Evolutionary conservation across 192 early-diverging fungal species (phyloP).

Genomic region (Coemansia sp.): DNA sequence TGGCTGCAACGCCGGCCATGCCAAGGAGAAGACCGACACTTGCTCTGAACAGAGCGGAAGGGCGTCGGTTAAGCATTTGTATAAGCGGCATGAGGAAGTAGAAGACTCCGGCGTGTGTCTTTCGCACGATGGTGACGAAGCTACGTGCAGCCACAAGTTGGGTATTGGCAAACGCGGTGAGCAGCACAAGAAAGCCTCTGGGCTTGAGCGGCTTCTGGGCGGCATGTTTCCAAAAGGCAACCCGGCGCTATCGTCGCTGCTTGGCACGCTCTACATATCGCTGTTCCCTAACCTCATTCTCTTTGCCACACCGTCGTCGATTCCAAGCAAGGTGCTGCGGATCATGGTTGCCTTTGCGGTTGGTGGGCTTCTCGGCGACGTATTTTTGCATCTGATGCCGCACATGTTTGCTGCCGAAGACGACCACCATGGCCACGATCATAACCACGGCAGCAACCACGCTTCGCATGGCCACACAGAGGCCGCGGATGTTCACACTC

Average conservation of each 20-base stretch:
- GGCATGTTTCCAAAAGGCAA: constrained; percentile 51
- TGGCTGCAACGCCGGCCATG: not conserved
- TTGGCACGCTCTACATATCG: constrained; percentile 80
- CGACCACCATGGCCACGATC: constrained; percentile 35
- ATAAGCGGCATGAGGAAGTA: constrained; percentile 25
- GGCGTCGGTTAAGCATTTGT: constrained; percentile 29
- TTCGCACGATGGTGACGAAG: constrained; percentile 15
- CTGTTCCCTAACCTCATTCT: constrained; percentile 78
- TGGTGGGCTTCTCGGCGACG: constrained; percentile 83
- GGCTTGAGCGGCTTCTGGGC: constrained; percentile 48
- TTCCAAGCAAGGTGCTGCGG: constrained; percentile 56
- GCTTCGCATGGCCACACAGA: constrained; percentile 19
- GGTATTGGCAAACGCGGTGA: constrained; percentile 6
- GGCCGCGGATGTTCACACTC: constrained; percentile 52
- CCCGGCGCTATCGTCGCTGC: constrained; percentile 56
- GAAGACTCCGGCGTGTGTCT: constrained; percentile 34
- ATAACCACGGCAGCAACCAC: constrained; percentile 24
- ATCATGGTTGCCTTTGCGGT: constrained; percentile 83
- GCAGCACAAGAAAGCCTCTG: constrained; percentile 9
- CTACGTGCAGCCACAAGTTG: constrained; percentile 22
- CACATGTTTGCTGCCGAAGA: constrained; percentile 68
- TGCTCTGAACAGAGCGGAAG: not conserved
- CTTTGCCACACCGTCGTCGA: constrained; percentile 74
- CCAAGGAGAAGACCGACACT: not conserved
- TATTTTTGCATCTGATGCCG: constrained; percentile 80